These are phyloP conservation scores for Lentinus brumalis DNA, from an alignment of 768 basidiomycete species.

Conservation along the genomic window DNA sequence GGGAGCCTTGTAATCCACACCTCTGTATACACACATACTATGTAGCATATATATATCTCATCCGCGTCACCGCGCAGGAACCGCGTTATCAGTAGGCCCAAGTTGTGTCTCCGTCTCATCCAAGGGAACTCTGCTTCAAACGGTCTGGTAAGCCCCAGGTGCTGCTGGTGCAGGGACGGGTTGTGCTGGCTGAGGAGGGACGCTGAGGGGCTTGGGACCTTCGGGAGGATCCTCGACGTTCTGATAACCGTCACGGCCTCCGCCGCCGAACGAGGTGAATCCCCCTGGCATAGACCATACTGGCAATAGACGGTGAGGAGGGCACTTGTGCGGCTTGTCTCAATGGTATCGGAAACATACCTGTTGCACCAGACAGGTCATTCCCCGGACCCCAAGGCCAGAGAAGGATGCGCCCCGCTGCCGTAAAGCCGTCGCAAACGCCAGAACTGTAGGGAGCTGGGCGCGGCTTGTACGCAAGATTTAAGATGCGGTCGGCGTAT, in stretches of 20 bases:
- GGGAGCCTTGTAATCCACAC: not conserved
- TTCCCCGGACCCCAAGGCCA: slow-evolving; percentile 34
- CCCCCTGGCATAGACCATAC: slow-evolving; percentile 50
- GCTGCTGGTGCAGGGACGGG: slow-evolving; percentile 17
- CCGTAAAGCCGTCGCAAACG: slow-evolving; percentile 36
- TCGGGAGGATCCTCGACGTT: slow-evolving; percentile 34
- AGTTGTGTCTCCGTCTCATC: too few relatives aligned
- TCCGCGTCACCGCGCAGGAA: not conserved
- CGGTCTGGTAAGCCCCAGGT: slow-evolving; percentile 37
- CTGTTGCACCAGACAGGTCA: slow-evolving; percentile 37
- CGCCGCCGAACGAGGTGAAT: slow-evolving; percentile 32
- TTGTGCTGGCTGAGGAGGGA: slow-evolving; percentile 23
- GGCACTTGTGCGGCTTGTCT: not conserved
- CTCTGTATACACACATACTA: not conserved
- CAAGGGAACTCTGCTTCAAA: slow-evolving; percentile 17
- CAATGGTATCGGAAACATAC: slow-evolving; percentile 18
- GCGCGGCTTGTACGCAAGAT: not conserved
- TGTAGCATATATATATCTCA: slow-evolving; percentile 14
- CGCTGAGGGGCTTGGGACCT: slow-evolving; percentile 27
- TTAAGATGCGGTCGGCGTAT: not conserved
- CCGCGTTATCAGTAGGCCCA: too few relatives aligned
- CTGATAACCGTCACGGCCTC: slow-evolving; percentile 39
- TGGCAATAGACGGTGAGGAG: slow-evolving; percentile 9
- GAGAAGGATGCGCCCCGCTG: slow-evolving; percentile 38
- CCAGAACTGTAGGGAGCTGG: slow-evolving; percentile 40